A percentile compares a stretch with the other conserved stretches of the same genome.
These are phyloP conservation scores for Penstemon davidsonii DNA, from an alignment of 257 asterid species.

Conservation along the genomic window DNA sequence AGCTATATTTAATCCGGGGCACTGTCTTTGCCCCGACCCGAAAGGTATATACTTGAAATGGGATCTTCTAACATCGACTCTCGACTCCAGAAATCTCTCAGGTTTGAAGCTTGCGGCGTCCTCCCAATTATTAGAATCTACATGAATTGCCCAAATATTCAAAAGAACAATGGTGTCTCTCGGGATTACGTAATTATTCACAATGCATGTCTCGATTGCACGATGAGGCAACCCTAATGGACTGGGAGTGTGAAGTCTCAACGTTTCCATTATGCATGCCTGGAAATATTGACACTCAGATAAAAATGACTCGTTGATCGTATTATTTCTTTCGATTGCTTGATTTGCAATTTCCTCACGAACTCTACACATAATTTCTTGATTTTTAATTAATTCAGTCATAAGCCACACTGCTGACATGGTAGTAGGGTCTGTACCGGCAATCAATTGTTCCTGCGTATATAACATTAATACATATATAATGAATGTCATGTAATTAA, in stretches of 20 bases:
- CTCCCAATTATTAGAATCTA: constrained; percentile 26
- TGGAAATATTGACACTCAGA: constrained; percentile 17
- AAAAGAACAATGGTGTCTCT: constrained; percentile 23
- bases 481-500: too few relatives aligned
- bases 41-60: constrained; percentile 29
- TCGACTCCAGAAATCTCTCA: constrained; percentile 23
- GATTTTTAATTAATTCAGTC: constrained; percentile 20
- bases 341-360: constrained; percentile 17
- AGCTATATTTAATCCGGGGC: constrained; percentile 27
- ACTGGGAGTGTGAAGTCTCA: constrained; percentile 24
- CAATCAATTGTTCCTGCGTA: constrained; percentile 25
- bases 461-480: too few relatives aligned
- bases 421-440: constrained; percentile 24
- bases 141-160: constrained; percentile 27
- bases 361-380: constrained; percentile 14
- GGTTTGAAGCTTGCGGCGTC: constrained; percentile 23
- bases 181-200: constrained; percentile 26
- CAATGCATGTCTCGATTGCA: constrained; percentile 11
- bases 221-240: constrained; percentile 28
- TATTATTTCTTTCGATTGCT: constrained; percentile 1
- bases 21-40: constrained; percentile 24
- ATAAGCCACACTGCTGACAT: constrained; percentile 28
- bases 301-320: constrained; percentile 7
- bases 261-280: constrained; percentile 28
- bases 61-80: constrained; percentile 8